Base-by-base conservation (phyloP, 352 stramenopile genomes). In the Globisporangium abappressorium region DNA sequence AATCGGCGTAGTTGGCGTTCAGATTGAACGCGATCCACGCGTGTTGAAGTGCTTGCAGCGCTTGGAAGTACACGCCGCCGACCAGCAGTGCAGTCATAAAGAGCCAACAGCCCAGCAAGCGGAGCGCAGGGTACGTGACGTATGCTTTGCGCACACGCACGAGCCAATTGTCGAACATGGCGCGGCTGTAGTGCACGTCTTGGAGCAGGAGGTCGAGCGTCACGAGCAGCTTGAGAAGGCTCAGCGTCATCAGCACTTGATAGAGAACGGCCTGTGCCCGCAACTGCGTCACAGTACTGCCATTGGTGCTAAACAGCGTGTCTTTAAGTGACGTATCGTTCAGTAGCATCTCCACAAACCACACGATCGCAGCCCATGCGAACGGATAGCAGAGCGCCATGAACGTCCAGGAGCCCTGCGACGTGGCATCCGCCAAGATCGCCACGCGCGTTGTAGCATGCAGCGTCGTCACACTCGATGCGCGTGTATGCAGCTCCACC, bases 401-500 rank as follows among this genome's bases (percentile, higher is more conserved):
- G 33, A 91, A 81, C 33, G 82, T 88, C 79, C 79, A 89, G 0
- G 82, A 91, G 22, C 82, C 82, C 41, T 86, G 70, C 20, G 75
- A 66, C 11, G 59, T 66, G 5, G 57, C 68, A 61, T 77, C 75
- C 58, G 61, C 70, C 38, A 69, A 72, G n/a, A 64, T 63, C 47
- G 60, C 53, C 30, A 65, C 56, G 57, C 74, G 72, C 43, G 62
- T 70, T 11, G 56, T 53, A 1, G 30, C 33, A 6, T 51, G 41
- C 12, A 46, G 36, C 1, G 22, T 51, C 28, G 64, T 22, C n/a
- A 14, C 47, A 8, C 2, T 26, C 4, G 64, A 64, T 33, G 49
- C 55, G 15, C 12, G 43, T 0, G 14, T 57, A 41, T 55, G 43
- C 11, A 18, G 38, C 33, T 53, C 47, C 28, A 58, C 18, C 20